These are phyloP conservation scores for Anastatica hierochuntica DNA, from an alignment of 345 rosid species.

Conservation along the genomic window DNA sequence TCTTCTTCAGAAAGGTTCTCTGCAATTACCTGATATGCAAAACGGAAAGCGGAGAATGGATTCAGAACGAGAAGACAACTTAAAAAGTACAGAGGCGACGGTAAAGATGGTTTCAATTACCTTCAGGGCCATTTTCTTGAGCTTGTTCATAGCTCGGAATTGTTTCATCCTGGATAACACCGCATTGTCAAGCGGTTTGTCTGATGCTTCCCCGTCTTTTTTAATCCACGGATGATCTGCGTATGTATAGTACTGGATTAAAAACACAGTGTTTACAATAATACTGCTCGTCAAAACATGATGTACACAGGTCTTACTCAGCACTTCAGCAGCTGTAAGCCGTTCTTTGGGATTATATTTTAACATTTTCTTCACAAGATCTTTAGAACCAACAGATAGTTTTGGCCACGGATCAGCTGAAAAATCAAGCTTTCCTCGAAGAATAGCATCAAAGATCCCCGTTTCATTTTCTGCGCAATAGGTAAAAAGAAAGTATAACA, in stretches of 20 bases:
- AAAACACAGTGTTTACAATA: not conserved
- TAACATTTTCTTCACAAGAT: conserved; percentile 88
- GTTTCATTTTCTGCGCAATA: conserved; percentile 56
- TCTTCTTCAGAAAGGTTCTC: conserved; percentile 97
- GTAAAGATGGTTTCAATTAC: conserved; percentile 30
- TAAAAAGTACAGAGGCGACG: not conserved
- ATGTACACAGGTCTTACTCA: conserved; percentile 40
- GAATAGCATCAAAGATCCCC: conserved; percentile 69
- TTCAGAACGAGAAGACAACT: not conserved
- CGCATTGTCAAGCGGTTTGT: conserved; percentile 92
- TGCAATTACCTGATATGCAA: conserved; percentile 63
- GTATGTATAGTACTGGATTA: not conserved
- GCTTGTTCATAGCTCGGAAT: conserved; percentile 97
- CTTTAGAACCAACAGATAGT: conserved; percentile 71
- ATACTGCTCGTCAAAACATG: not conserved
- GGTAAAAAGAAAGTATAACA: not conserved
- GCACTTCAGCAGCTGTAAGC: conserved; percentile 62
- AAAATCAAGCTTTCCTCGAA: conserved; percentile 62
- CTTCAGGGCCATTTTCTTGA: conserved; percentile 91
- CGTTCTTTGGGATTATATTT: conserved; percentile 59
- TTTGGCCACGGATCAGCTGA: conserved; percentile 81
- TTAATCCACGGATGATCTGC: conserved; percentile 94
- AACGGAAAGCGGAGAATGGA: not conserved
- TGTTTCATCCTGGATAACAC: conserved; percentile 95
- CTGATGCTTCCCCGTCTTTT: conserved; percentile 91